phyloP scores from a whole-genome alignment of 371 early-diverging fungal genomes.

The Polyrhizophydium stewartii region DNA sequence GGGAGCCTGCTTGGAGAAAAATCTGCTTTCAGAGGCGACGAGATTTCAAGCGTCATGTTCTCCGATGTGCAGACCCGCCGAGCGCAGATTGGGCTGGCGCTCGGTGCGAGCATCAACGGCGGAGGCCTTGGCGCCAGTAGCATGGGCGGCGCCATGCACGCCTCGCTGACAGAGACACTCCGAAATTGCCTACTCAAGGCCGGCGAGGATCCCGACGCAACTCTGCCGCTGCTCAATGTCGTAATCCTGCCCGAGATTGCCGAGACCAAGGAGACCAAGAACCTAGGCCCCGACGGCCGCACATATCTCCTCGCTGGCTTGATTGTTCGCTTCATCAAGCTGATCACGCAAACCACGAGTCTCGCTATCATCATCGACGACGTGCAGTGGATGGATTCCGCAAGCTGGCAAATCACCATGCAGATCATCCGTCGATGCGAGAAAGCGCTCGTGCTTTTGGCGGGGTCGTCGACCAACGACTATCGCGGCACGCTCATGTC shows the following conservation, averaged over 20 bases:
- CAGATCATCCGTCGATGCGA: slow-evolving; percentile 3
- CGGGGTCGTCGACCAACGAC: background rate
- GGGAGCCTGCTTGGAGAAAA: too few species aligned
- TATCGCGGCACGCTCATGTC: background rate
- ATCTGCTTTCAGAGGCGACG: too few species aligned
- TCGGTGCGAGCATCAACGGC: too few species aligned
- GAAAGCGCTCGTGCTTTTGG: background rate
- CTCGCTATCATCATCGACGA: slow-evolving; percentile 11
- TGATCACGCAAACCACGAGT: background rate
- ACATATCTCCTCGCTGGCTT: background rate
- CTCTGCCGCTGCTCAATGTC: slow-evolving; percentile 8
- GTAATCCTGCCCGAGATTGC: slow-evolving; percentile 2
- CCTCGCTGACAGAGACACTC: background rate
- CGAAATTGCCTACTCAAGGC: slow-evolving; percentile 2
- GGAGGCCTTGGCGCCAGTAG: too few species aligned
- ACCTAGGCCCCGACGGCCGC: slow-evolving; percentile 5
- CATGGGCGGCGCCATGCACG: too few species aligned
- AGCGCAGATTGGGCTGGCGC: too few species aligned
- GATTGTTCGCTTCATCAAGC: background rate
- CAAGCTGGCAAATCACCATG: slow-evolving; percentile 6
- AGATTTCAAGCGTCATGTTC: too few species aligned
- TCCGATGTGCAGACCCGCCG: too few species aligned
- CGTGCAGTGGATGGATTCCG: slow-evolving; percentile 6
- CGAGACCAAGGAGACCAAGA: slow-evolving; percentile 3
- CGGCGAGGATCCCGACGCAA: slow-evolving; percentile 4